Conservation (phyloP, 805 yeast genomes). For the Tetrapisispora phaffii region DNA sequence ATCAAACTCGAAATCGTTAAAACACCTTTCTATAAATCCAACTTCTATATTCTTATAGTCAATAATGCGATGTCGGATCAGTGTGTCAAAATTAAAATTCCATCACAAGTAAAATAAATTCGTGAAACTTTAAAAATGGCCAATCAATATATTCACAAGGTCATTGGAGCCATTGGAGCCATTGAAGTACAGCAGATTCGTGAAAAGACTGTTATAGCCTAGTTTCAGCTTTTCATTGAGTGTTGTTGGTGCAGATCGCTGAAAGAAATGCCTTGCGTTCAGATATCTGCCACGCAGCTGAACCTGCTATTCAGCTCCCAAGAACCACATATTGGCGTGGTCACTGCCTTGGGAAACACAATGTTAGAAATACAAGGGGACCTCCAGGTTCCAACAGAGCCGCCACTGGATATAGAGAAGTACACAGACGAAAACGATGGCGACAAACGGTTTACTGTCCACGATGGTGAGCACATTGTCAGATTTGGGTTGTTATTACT, state of each 20-base stretch:
- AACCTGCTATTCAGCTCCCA: constrained; percentile 13
- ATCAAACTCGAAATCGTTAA: not conserved
- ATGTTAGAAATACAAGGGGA: constrained; percentile 70
- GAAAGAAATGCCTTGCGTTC: constrained; percentile 19
- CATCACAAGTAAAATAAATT: too few relatives aligned
- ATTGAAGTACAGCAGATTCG: too few relatives aligned
- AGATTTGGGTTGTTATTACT: constrained; percentile 21
- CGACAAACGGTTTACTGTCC: constrained; percentile 9
- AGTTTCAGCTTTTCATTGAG: too few relatives aligned
- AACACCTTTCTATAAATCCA: not conserved
- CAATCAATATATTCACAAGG: too few relatives aligned
- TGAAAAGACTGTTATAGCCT: not conserved
- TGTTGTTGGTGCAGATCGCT: not conserved
- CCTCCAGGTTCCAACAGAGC: constrained; percentile 36
- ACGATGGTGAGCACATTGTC: constrained; percentile 13
- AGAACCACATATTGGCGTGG: constrained; percentile 11
- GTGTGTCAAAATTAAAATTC: too few relatives aligned
- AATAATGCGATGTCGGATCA: too few relatives aligned
- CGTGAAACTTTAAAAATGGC: too few relatives aligned
- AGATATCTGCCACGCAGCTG: constrained; percentile 16
- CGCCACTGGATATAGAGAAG: constrained; percentile 1
- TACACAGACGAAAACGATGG: constrained; percentile 11
- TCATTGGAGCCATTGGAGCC: too few relatives aligned
- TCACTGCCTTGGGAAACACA: constrained; percentile 47
- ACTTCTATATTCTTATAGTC: not conserved